Evolutionary conservation across 352 stramenopile genomes (phyloP).

Genomic region (Globisporangium irregulare): DNA sequence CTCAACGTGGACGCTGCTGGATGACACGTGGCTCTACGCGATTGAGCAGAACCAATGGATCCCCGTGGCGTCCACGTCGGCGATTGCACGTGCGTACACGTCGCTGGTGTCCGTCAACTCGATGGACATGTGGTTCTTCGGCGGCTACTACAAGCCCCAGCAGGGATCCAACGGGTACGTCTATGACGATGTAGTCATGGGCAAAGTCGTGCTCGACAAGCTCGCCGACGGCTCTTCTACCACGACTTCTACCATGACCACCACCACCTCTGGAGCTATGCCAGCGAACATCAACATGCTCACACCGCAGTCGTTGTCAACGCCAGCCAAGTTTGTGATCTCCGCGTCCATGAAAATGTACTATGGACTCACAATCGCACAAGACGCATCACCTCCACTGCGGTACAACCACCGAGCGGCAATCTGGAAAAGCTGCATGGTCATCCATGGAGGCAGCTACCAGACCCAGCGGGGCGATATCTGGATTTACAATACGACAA

Average conservation of each 20-base stretch:
- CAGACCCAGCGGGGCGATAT: slow-evolving; percentile 63
- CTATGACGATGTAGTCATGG: slow-evolving; percentile 59
- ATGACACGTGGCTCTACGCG: slow-evolving; percentile 60
- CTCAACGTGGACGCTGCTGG: slow-evolving; percentile 48
- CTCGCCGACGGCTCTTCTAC: not conserved
- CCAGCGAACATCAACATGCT: slow-evolving; percentile 11
- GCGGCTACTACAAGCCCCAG: slow-evolving; percentile 59
- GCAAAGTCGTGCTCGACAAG: slow-evolving; percentile 28
- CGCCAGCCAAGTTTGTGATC: not conserved
- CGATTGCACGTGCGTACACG: slow-evolving; percentile 55
- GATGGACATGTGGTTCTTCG: slow-evolving; percentile 68
- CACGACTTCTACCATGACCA: not conserved
- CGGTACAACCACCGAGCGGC: slow-evolving; percentile 66
- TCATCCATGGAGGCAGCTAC: slow-evolving; percentile 73
- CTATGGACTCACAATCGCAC: slow-evolving; percentile 13
- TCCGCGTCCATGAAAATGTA: slow-evolving; percentile 30
- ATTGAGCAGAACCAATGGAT: slow-evolving; percentile 43
- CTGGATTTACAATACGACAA: slow-evolving; percentile 67
- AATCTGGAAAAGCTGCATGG: slow-evolving; percentile 52
- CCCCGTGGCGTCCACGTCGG: slow-evolving; percentile 16
- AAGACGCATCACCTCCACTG: slow-evolving; percentile 31
- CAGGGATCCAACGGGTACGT: slow-evolving; percentile 61
- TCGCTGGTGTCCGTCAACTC: slow-evolving; percentile 46
- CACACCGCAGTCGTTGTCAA: slow-evolving; percentile 8
- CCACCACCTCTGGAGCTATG: not conserved